Evolutionary conservation across 805 yeast species (phyloP).

Genomic region (Yamadazyma scolyti): DNA sequence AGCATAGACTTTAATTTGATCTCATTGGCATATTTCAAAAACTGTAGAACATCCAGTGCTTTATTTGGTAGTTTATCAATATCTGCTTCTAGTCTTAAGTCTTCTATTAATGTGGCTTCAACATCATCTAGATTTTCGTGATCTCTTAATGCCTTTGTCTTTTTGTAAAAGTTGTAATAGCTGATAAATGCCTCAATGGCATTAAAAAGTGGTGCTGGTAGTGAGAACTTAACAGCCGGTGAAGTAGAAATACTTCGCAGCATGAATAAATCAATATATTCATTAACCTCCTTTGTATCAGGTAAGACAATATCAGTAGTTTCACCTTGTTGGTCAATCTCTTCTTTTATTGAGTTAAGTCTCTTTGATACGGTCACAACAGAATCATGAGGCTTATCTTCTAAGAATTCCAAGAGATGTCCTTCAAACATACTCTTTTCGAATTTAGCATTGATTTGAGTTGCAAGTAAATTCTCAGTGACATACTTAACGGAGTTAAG

Average conservation of each 20-base stretch:
- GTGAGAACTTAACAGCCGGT: constrained; percentile 73
- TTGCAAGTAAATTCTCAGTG: constrained; percentile 74
- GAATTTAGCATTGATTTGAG: constrained; percentile 70
- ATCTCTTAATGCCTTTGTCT: constrained; percentile 18
- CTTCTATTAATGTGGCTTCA: constrained; percentile 20
- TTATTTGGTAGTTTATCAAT: constrained; percentile 34
- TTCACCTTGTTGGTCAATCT: constrained; percentile 10
- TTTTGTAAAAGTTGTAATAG: constrained; percentile 19
- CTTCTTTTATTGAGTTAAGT: constrained; percentile 9
- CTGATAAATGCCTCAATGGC: constrained; percentile 51
- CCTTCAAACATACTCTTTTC: constrained; percentile 48
- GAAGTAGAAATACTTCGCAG: constrained; percentile 72
- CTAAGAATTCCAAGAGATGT: constrained; percentile 13
- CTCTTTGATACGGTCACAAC: constrained; percentile 11
- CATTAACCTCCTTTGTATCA: constrained; percentile 29
- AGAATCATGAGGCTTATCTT: constrained; percentile 9
- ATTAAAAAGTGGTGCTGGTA: constrained; percentile 59
- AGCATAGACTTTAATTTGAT: constrained; percentile 39
- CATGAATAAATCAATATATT: constrained; percentile 35
- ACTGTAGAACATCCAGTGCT: constrained; percentile 28
- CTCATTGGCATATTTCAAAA: constrained; percentile 34
- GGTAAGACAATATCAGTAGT: constrained; percentile 16
- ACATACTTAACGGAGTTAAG: constrained; percentile 71
- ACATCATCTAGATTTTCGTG: constrained; percentile 23
- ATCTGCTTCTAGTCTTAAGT: constrained; percentile 22